Conservation (phyloP, 257 asterid species). For the Paraleonurus japonicus region DNA sequence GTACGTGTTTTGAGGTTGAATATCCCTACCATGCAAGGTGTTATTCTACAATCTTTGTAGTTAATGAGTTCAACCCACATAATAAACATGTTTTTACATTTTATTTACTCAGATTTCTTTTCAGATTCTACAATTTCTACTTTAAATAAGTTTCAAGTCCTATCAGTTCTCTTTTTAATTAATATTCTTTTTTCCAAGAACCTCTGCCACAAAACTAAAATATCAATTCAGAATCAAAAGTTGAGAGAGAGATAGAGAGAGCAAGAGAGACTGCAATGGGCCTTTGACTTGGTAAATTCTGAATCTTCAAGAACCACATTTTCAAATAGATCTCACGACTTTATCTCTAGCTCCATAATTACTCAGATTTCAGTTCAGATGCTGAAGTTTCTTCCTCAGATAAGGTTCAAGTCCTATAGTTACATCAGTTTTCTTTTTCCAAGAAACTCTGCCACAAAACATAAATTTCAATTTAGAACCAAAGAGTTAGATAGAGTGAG, state of each 20-base stretch:
- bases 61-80: neutral
- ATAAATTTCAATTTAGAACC: neutral
- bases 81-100: neutral
- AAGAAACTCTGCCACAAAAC: neutral
- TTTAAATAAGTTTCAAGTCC: neutral
- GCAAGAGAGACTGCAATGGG: neutral
- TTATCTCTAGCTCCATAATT: neutral
- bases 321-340: neutral
- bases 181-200: neutral
- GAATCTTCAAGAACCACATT: neutral
- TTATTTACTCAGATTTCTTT: neutral
- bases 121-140: neutral
- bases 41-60: neutral
- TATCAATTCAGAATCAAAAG: neutral
- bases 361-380: neutral
- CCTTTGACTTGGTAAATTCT: neutral
- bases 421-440: neutral
- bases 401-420: neutral
- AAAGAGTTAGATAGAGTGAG: neutral
- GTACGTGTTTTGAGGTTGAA: constrained; percentile 6
- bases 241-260: neutral
- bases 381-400: neutral
- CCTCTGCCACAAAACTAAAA: neutral
- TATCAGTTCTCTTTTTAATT: neutral
- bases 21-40: neutral